These are phyloP conservation scores for Rhizopus microsporus DNA, from an alignment of 371 early-diverging fungal species.

Conservation along the genomic window DNA sequence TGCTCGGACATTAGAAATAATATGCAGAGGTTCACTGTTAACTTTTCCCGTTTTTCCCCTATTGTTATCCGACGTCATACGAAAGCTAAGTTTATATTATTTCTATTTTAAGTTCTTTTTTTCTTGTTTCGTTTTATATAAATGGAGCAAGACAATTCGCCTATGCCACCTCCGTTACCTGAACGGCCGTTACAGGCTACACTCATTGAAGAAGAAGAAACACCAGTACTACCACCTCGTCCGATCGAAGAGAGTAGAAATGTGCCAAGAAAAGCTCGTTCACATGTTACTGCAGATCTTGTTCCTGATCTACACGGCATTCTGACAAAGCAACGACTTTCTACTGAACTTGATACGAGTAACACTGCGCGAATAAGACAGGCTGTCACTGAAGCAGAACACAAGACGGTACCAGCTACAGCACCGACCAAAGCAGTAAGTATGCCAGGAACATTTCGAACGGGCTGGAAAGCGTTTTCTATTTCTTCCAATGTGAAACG, in stretches of 20 bases:
- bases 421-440: conserved; percentile 2
- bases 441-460: conserved; percentile 30
- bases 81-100: not conserved
- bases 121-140: not conserved
- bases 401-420: conserved; percentile 30
- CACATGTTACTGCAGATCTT: conserved; percentile 6
- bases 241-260: no score
- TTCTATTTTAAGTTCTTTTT: not conserved
- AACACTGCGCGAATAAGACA: conserved; percentile 32
- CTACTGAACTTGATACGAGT: conserved; percentile 38
- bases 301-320: conserved; percentile 30
- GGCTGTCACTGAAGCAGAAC: conserved; percentile 34
- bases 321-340: conserved; percentile 17
- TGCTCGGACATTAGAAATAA: no score
- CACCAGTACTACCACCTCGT: no score
- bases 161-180: not conserved
- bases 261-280: no score
- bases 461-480: conserved; percentile 44
- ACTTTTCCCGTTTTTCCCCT: no score
- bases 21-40: no score
- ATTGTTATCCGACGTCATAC: no score
- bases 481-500: not conserved
- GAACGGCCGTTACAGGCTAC: not conserved
- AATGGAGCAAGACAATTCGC: not conserved
- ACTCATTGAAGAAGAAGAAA: no score